Conservation (phyloP, 1,139 yeast genomes). For the Lodderomyces parapsilosis region DNA sequence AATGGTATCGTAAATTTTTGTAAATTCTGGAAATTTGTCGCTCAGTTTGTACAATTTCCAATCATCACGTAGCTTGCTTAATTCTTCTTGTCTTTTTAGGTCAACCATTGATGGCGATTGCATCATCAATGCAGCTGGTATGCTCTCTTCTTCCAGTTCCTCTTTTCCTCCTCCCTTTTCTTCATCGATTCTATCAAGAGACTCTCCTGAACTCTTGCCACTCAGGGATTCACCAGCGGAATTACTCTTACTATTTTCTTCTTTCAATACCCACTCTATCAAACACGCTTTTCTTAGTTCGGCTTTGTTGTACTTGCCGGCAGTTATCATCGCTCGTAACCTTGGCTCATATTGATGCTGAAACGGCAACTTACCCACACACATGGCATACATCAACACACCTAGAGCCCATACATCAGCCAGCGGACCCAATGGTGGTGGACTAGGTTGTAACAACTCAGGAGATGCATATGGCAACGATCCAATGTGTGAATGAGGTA, state of each 20-base stretch:
- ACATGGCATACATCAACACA: conserved; percentile 69
- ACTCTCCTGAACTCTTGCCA: conserved; percentile 6
- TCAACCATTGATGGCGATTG: conserved; percentile 22
- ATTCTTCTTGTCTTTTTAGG: conserved; percentile 19
- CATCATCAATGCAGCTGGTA: conserved; percentile 15
- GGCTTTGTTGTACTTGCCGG: conserved; percentile 57
- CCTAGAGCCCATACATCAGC: conserved; percentile 94
- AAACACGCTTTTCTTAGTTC: conserved; percentile 38
- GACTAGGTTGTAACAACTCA: conserved; percentile 65
- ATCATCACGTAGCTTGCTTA: conserved; percentile 16
- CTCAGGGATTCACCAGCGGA: no score
- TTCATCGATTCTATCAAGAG: neutral
- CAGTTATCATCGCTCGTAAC: conserved; percentile 66
- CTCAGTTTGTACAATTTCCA: conserved; percentile 24
- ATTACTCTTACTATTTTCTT: conserved; percentile 14
- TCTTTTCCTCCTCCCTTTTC: conserved; percentile 4
- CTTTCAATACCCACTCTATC: conserved; percentile 26
- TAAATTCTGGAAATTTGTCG: conserved; percentile 17
- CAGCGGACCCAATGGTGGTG: conserved; percentile 68
- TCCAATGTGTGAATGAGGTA: conserved; percentile 74
- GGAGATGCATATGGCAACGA: conserved; percentile 94
- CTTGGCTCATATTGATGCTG: conserved; percentile 80
- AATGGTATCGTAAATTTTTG: conserved; percentile 43
- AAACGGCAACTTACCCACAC: conserved; percentile 77
- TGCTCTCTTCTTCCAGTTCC: conserved; percentile 10